Evolutionary conservation across 257 asterid species (phyloP).

Genomic region (Scutellaria minor): DNA sequence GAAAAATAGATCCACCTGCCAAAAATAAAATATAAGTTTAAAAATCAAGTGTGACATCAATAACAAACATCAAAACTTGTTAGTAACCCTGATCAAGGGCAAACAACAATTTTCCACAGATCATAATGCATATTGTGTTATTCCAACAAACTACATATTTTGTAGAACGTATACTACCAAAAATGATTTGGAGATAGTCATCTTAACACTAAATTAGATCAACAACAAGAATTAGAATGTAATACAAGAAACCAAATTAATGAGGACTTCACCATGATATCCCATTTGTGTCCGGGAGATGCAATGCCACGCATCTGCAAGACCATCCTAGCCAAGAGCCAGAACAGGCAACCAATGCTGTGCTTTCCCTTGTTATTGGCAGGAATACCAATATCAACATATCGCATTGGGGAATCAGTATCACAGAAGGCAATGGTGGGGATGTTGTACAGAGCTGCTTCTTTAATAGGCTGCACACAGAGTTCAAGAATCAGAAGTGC

Average conservation of each 20-base stretch:
- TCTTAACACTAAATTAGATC: background rate
- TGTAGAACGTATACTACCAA: too few relatives aligned
- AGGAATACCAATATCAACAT: constrained; percentile 48
- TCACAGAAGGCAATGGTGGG: constrained; percentile 56
- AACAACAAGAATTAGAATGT: background rate
- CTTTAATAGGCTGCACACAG: constrained; percentile 44
- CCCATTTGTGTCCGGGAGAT: constrained; percentile 50
- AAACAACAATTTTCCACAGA: background rate
- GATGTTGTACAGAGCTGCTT: constrained; percentile 44
- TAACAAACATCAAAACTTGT: too few relatives aligned
- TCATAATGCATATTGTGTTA: too few relatives aligned
- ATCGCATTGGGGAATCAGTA: constrained; percentile 48
- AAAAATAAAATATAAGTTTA: background rate
- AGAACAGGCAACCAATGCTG: constrained; percentile 50
- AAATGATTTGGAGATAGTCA: background rate
- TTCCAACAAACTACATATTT: background rate
- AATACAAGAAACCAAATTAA: background rate
- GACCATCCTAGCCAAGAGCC: constrained; percentile 55
- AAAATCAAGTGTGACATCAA: background rate
- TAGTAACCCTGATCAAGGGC: too few relatives aligned
- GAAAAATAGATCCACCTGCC: constrained; percentile 57
- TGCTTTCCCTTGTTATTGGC: constrained; percentile 54
- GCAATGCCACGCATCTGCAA: constrained; percentile 46
- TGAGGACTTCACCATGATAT: constrained; percentile 42
- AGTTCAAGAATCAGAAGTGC: background rate